These are phyloP conservation scores for Fusarium siculi DNA, from an alignment of 2,329 filamentous ascomycete species.

Conservation along the genomic window DNA sequence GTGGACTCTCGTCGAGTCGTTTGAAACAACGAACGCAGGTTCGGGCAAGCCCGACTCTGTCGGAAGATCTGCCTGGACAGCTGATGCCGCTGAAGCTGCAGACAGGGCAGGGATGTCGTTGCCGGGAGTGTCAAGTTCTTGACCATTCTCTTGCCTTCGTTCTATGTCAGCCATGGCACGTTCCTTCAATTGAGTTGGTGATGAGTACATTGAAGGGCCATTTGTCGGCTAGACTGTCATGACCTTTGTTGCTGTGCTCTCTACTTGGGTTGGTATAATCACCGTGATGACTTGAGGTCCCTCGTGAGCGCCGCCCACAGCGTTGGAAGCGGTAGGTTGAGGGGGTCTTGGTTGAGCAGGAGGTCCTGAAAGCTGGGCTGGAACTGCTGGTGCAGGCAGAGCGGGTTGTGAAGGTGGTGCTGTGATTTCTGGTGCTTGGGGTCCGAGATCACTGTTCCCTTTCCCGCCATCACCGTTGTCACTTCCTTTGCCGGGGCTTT, in stretches of 20 bases:
- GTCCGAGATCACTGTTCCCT: neutral
- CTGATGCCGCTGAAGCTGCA: neutral
- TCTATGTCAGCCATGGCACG: neutral
- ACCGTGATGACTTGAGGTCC: constrained; percentile 39
- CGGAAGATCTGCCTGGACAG: neutral
- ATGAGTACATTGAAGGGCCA: constrained; percentile 12
- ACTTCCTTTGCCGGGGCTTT: neutral
- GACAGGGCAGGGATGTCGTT: neutral
- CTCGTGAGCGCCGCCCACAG: neutral
- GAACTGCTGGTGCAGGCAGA: neutral
- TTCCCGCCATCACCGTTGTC: neutral
- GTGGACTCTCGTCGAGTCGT: neutral
- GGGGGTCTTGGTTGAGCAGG: neutral
- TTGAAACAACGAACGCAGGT: neutral
- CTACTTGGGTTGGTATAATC: constrained; percentile 35
- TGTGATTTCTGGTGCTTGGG: neutral
- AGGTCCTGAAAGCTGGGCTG: neutral
- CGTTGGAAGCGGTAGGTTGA: neutral
- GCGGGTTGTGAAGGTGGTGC: neutral
- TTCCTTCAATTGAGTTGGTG: neutral
- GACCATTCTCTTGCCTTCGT: neutral
- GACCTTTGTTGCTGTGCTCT: constrained; percentile 31
- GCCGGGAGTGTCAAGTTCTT: neutral
- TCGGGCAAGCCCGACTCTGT: neutral
- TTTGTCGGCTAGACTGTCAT: constrained; percentile 28